Conservation (phyloP, 2,329 filamentous ascomycete species). For the Chrysoporthe austroafricana region DNA sequence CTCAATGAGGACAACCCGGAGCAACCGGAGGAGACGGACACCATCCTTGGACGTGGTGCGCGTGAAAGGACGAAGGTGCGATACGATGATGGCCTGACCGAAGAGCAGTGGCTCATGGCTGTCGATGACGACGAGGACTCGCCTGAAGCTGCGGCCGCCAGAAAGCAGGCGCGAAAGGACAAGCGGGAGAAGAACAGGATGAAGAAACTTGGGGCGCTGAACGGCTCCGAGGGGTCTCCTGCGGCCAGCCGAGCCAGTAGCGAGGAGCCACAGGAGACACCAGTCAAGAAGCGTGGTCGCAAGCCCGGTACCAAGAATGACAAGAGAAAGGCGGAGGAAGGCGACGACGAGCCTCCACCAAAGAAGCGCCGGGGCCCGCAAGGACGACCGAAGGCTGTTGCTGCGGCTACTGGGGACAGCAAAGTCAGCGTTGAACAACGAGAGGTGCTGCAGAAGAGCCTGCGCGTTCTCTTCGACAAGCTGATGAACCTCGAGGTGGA, state of each 20-base stretch:
- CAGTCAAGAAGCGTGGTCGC: slow-evolving; percentile 81
- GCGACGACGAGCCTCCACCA: slow-evolving; percentile 75
- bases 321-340: slow-evolving; percentile 86
- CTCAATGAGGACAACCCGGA: slow-evolving; percentile 82
- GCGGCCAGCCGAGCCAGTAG: slow-evolving; percentile 80
- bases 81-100: slow-evolving; percentile 96
- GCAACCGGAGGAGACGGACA: slow-evolving; percentile 74
- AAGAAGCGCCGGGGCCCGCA: slow-evolving; percentile 79
- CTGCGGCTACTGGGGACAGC: slow-evolving; percentile 49
- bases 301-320: slow-evolving; percentile 75
- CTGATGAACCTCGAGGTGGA: slow-evolving; percentile 86
- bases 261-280: slow-evolving; percentile 70
- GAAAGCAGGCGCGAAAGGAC: slow-evolving; percentile 84
- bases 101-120: slow-evolving; percentile 98
- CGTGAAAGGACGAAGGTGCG: slow-evolving; percentile 92
- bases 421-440: slow-evolving; percentile 72
- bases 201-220: slow-evolving; percentile 52
- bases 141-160: slow-evolving; percentile 88
- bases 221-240: slow-evolving; percentile 68
- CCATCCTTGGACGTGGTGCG: slow-evolving; percentile 80
- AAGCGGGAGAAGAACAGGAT: slow-evolving; percentile 77
- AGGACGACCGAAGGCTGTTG: slow-evolving; percentile 66
- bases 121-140: slow-evolving; percentile 96
- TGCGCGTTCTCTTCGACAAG: slow-evolving; percentile 76
- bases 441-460: slow-evolving; percentile 75